phyloP scores from a whole-genome alignment of 176 grass and related monocot genomes.

The Carex pumila region DNA sequence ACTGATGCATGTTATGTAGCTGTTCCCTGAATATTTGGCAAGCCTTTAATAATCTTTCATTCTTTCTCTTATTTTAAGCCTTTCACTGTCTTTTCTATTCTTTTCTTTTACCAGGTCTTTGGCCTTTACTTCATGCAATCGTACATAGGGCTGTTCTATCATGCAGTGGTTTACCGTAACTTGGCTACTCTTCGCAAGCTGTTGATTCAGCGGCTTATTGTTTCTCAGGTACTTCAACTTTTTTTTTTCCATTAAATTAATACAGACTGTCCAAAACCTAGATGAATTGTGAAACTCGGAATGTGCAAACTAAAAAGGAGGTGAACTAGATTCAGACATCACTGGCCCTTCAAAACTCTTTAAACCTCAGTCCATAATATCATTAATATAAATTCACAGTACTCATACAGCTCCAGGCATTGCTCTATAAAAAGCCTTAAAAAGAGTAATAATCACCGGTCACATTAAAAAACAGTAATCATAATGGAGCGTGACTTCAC shows the following conservation, averaged over 20 bases:
- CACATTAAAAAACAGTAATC: background rate
- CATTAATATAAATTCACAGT: background rate
- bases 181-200: slow-evolving; percentile 68
- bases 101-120: slow-evolving; percentile 48
- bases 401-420: background rate
- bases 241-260: background rate
- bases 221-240: slow-evolving; percentile 53
- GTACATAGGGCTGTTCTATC: slow-evolving; percentile 98
- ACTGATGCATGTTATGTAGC: background rate
- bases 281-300: background rate
- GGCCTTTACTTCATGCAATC: slow-evolving; percentile 99
- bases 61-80: background rate
- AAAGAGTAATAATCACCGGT: background rate
- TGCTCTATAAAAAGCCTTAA: background rate
- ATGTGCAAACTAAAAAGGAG: background rate
- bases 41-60: background rate
- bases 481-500: background rate
- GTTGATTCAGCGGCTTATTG: slow-evolving; percentile 87
- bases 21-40: background rate
- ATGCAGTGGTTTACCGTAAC: slow-evolving; percentile 68
- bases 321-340: background rate
- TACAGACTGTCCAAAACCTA: background rate
- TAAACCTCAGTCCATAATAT: background rate
- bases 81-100: background rate
- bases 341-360: background rate